phyloP scores from a whole-genome alignment of 2,329 filamentous ascomycete genomes.

The Arachnopeziza araneosa region DNA sequence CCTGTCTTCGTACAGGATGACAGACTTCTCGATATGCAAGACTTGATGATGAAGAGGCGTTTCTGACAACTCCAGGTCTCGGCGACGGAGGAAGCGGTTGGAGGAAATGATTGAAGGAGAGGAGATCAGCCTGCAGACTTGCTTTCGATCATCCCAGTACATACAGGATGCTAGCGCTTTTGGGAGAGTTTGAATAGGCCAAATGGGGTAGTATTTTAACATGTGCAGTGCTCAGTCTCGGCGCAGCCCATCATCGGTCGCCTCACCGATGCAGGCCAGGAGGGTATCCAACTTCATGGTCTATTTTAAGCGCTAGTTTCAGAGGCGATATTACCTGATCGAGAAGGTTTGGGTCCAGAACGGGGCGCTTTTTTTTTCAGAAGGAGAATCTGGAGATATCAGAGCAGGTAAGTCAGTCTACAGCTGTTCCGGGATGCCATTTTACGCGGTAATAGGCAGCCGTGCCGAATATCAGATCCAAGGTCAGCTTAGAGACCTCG shows the following conservation, averaged over 20 bases:
- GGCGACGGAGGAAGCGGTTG: constrained; percentile 11
- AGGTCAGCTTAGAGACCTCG: neutral
- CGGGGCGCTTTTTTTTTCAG: neutral
- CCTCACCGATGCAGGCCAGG: neutral
- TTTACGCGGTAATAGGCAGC: constrained; percentile 6
- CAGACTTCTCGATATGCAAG: neutral
- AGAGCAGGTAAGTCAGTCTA: neutral
- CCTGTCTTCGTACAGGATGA: neutral
- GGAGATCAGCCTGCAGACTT: constrained; percentile 12
- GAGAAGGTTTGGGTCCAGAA: neutral
- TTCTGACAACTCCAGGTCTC: neutral
- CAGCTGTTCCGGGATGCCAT: neutral
- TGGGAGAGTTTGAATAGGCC: constrained; percentile 1
- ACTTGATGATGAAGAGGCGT: constrained; percentile 3
- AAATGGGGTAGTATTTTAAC: constrained; percentile 5
- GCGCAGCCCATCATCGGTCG: neutral
- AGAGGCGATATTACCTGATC: neutral
- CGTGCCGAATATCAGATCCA: constrained; percentile 9
- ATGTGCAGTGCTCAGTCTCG: constrained; percentile 1
- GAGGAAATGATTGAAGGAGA: constrained; percentile 4
- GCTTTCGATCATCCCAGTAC: constrained; percentile 11
- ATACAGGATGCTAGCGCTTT: constrained; percentile 14
- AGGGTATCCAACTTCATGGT: neutral
- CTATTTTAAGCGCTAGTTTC: neutral
- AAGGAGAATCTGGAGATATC: neutral